Evolutionary conservation across 2,329 filamentous ascomycete species (phyloP).

Genomic region (Talaromyces sp.): DNA sequence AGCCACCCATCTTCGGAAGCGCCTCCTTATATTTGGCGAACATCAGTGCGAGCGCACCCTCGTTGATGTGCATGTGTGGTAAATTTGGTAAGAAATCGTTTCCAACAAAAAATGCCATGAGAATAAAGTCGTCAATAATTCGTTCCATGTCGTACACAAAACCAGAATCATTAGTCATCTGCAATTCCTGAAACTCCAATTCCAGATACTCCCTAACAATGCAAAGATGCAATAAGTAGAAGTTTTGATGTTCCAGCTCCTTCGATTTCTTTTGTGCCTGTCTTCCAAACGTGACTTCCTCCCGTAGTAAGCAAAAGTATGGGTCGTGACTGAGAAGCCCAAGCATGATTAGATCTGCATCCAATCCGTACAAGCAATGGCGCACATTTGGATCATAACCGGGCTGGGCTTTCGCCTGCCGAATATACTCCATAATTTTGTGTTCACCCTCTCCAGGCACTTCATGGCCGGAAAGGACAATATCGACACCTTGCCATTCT

Average conservation of each 20-base stretch:
- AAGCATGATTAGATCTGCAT: slow-evolving; percentile 98
- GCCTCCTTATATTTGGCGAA: slow-evolving; percentile 94
- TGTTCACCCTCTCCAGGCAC: slow-evolving; percentile 97
- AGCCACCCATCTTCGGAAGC: slow-evolving; percentile 80
- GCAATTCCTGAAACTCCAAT: slow-evolving; percentile 90
- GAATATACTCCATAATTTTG: slow-evolving; percentile 99
- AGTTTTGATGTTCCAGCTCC: slow-evolving; percentile 97
- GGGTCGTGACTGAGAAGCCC: slow-evolving; percentile 95
- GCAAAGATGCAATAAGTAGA: slow-evolving; percentile 94
- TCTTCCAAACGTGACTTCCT: slow-evolving; percentile 95
- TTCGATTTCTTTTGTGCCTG: slow-evolving; percentile 84
- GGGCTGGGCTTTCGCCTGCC: slow-evolving; percentile 91
- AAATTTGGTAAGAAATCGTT: slow-evolving; percentile 98
- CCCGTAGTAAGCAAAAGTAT: slow-evolving; percentile 93
- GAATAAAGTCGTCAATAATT: slow-evolving; percentile 97
- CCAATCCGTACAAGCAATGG: slow-evolving; percentile 94
- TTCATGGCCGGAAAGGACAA: slow-evolving; percentile 95
- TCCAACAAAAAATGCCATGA: slow-evolving; percentile 99
- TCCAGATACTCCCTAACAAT: slow-evolving; percentile 97
- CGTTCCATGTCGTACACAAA: slow-evolving; percentile 91
- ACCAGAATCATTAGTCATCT: slow-evolving; percentile 64
- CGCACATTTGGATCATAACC: slow-evolving; percentile 89
- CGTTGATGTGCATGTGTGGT: slow-evolving; percentile 95
- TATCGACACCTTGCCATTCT: slow-evolving; percentile 95
- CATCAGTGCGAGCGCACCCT: slow-evolving; percentile 94